Evolutionary conservation across 805 yeast genomes (phyloP), one percentile per base, ranked within the genome.

Genomic region (Blastobotrys chiropterorum): DNA sequence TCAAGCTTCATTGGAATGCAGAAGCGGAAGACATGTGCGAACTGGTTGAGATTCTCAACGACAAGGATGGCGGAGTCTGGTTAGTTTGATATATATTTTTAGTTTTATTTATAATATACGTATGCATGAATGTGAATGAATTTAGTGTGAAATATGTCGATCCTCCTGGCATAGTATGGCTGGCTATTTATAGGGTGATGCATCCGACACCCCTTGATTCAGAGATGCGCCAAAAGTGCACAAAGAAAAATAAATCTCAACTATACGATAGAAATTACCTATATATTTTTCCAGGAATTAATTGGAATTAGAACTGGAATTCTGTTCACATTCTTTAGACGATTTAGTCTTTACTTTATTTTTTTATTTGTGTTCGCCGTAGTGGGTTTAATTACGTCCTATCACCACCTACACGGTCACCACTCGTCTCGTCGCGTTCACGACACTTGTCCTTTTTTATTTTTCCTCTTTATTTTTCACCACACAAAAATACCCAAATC

Each of bases 1-100:
- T 85, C 15, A 82, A 83, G 65, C 69, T 94, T 38, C 96, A 97
- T 6, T 94, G 99, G 99, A 65, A 63, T 47, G 65, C 70, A 49
- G 71, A 73, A 21, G 74, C 82, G 58, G 80, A 77, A 43, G 82
- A 81, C 53, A 80, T 85, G 31, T 72, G 71, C 21, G 87, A 83
- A 55, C 71, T 90, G 47, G 83, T 82, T 0, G 81, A 78, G 47
- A 81, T 80, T 38, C 70, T 92, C 44, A 94, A 86, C 54, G 87
- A 84, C 47, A 76, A 85, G 52, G 83, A 78, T 16, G 95, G 95
- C 16, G 86, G 92, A n/a, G 67, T 59, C 16, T 62, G 47, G 47
- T 11, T 26, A 11, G 34, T 26, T 26, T 26, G 11, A 26, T 26
- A 26, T 26, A 6, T 6, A 26, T 26, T 11, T 26, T 11, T 26